Conservation (phyloP, 2,329 filamentous ascomycete genomes). For the Fusarium beomiforme region DNA sequence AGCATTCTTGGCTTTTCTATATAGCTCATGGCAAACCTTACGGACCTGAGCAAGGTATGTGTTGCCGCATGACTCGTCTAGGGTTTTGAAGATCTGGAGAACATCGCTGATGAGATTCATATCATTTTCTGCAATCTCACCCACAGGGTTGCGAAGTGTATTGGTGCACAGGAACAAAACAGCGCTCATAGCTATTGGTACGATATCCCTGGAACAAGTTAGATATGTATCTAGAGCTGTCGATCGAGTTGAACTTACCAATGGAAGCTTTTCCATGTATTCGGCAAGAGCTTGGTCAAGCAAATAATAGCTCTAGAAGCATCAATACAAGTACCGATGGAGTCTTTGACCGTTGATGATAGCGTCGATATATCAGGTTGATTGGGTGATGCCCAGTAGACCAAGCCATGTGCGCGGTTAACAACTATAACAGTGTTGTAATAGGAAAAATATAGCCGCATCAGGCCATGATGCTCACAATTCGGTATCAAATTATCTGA, state of each 20-base stretch:
- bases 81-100: background rate
- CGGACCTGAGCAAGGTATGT: background rate
- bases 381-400: background rate
- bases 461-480: background rate
- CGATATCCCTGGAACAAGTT: background rate
- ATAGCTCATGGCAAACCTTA: background rate
- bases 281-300: background rate
- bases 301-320: background rate
- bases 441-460: background rate
- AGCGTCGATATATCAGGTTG: background rate
- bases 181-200: background rate
- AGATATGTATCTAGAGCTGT: background rate
- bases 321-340: background rate
- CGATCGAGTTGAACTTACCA: background rate
- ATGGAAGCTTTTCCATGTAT: background rate
- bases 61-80: background rate
- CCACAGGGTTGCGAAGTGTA: background rate
- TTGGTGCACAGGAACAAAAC: background rate
- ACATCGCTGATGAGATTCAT: background rate
- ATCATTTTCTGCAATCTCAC: background rate
- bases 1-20: background rate
- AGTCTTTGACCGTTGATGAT: background rate
- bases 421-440: background rate
- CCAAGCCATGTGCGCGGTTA: background rate
- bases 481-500: accelerated